phyloP scores from a whole-genome alignment of 2,329 filamentous ascomycete genomes.

The Pestalotiopsis sp. region DNA sequence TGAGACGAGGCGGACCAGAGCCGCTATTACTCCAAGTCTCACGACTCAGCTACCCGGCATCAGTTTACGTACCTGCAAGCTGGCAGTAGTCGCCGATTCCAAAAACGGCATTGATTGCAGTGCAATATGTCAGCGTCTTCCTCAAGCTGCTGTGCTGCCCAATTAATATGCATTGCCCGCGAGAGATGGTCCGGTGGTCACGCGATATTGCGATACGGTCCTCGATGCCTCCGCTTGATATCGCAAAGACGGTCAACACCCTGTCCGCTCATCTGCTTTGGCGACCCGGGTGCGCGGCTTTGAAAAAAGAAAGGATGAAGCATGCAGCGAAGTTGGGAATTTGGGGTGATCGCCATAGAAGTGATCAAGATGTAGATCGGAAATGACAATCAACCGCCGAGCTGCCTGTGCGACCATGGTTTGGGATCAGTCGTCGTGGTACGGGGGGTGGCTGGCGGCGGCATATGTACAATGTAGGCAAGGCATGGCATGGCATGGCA shows the following conservation, averaged over 20 bases:
- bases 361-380: not conserved
- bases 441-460: not conserved
- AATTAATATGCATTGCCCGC: not conserved
- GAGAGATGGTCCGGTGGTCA: not conserved
- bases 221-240: no score
- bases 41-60: constrained; percentile 1
- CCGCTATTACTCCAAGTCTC: constrained; percentile 1
- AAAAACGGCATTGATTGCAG: not conserved
- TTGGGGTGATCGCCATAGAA: not conserved
- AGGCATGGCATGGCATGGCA: not conserved
- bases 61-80: not conserved
- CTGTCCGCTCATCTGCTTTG: no score
- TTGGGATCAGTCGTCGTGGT: not conserved
- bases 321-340: not conserved
- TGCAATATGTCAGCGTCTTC: not conserved
- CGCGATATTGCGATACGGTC: not conserved
- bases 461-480: not conserved
- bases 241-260: no score
- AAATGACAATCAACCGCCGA: not conserved
- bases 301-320: no score
- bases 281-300: no score
- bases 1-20: constrained; percentile 1
- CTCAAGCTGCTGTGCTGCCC: not conserved
- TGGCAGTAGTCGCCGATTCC: not conserved
- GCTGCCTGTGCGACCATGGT: not conserved